phyloP scores from a whole-genome alignment of 208 protist genomes.

The Borovskyia barvae region DNA sequence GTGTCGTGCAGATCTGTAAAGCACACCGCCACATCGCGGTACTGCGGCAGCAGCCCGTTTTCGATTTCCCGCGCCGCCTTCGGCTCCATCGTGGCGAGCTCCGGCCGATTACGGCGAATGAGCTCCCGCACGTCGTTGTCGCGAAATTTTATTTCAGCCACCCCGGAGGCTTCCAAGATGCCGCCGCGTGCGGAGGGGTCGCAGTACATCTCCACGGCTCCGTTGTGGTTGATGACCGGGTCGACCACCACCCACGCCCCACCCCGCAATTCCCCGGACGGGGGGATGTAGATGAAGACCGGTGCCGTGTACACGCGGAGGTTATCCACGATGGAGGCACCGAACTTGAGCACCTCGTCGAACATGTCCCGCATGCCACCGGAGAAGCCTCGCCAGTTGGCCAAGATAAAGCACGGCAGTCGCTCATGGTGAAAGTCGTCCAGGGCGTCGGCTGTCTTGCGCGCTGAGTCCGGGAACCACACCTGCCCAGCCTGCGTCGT shows the following conservation, averaged over 20 bases:
- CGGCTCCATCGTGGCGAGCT: slow-evolving; percentile 43
- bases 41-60: slow-evolving; percentile 78
- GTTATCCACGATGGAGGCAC: slow-evolving; percentile 98
- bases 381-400: slow-evolving; percentile 99
- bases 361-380: slow-evolving; percentile 99
- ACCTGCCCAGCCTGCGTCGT: slow-evolving; percentile 91
- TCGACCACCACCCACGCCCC: slow-evolving; percentile 99
- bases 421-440: slow-evolving; percentile 97
- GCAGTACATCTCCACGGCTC: slow-evolving; percentile 98
- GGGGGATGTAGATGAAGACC: slow-evolving; percentile 98
- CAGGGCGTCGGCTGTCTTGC: slow-evolving; percentile 98
- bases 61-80: slow-evolving; percentile 44
- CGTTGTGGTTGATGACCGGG: slow-evolving; percentile 95
- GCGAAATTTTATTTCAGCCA: slow-evolving; percentile 96
- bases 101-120: slow-evolving; percentile 88
- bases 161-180: slow-evolving; percentile 95
- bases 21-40: slow-evolving; percentile 92
- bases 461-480: slow-evolving; percentile 98
- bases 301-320: slow-evolving; percentile 94
- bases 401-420: slow-evolving; percentile 97
- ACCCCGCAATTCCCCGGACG: slow-evolving; percentile 95
- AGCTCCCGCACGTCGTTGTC: slow-evolving; percentile 86
- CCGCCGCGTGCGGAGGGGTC: slow-evolving; percentile 89
- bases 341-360: slow-evolving; percentile 99
- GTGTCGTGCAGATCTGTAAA: slow-evolving; percentile 98